Percentiles rank a stretch among this genome's conserved stretches.
phyloP scores from a whole-genome alignment of 163 green algal genomes.

The Volvox carteri region DNA sequence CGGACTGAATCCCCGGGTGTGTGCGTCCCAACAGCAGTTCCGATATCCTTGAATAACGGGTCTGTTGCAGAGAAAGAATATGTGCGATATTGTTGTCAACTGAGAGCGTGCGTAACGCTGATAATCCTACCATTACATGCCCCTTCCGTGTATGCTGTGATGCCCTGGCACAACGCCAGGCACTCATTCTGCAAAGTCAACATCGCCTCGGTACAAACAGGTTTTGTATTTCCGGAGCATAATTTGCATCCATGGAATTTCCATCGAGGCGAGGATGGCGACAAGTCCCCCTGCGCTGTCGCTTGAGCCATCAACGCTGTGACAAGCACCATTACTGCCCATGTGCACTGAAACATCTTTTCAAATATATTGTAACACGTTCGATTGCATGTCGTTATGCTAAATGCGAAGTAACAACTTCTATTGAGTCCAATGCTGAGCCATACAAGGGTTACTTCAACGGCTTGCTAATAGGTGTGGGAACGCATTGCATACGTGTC shows the following conservation, averaged over 20 bases:
- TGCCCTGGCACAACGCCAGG: constrained; percentile 19
- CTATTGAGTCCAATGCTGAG: no score
- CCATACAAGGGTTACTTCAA: no score
- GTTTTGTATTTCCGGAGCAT: neutral
- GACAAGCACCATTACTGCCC: neutral
- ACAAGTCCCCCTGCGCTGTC: no score
- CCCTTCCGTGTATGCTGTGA: neutral
- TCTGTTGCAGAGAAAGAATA: neutral
- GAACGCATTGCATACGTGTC: no score
- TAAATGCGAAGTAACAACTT: no score
- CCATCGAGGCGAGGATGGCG: neutral
- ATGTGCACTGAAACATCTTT: neutral
- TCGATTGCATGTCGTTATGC: no score
- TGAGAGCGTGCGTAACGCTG: neutral
- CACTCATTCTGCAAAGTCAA: constrained; percentile 32
- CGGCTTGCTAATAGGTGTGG: no score
- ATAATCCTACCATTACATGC: constrained; percentile 17
- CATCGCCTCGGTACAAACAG: neutral
- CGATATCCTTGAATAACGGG: neutral
- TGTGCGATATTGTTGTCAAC: neutral
- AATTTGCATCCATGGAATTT: neutral
- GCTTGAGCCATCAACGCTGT: neutral
- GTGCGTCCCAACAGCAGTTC: no score
- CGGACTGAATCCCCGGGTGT: no score
- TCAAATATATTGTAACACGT: no score